These are phyloP conservation scores for Aspergillus awamori DNA, from an alignment of 2,329 filamentous ascomycete genomes.

Conservation along the genomic window DNA sequence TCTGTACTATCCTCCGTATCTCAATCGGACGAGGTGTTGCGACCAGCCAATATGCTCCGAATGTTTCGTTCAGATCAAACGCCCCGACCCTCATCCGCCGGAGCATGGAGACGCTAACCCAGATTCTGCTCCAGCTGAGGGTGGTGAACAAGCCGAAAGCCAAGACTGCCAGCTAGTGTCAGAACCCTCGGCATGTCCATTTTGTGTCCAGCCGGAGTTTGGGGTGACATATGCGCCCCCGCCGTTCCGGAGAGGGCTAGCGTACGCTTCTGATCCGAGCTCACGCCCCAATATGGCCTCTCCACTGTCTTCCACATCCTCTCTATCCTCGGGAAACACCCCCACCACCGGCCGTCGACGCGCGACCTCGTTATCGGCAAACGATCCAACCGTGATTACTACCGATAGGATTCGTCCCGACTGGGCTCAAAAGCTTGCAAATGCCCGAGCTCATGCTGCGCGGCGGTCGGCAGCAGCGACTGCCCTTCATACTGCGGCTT, in stretches of 20 bases:
- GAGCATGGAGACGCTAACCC: constrained; percentile 65
- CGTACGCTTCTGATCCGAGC: constrained; percentile 62
- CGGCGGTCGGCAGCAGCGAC: constrained; percentile 89
- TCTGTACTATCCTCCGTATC: constrained; percentile 88
- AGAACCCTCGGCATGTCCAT: constrained; percentile 89
- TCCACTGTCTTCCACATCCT: constrained; percentile 85
- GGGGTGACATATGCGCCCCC: constrained; percentile 94
- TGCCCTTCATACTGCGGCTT: constrained; percentile 90
- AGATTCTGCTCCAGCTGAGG: constrained; percentile 35
- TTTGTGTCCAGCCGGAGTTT: constrained; percentile 93
- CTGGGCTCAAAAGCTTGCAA: constrained; percentile 86
- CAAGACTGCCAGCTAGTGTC: constrained; percentile 72
- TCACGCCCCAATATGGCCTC: constrained; percentile 59
- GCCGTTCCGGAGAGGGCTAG: constrained; percentile 80
- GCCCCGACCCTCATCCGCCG: constrained; percentile 85
- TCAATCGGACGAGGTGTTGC: constrained; percentile 93
- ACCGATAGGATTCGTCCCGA: constrained; percentile 92
- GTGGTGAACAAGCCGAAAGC: constrained; percentile 38
- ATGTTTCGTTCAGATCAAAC: constrained; percentile 98
- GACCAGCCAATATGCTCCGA: constrained; percentile 97
- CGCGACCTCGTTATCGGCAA: constrained; percentile 75
- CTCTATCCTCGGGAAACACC: constrained; percentile 64
- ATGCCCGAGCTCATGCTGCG: constrained; percentile 81
- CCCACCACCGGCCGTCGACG: constrained; percentile 54
- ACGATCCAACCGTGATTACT: constrained; percentile 81